phyloP scores from a whole-genome alignment of 225 moss, liverwort and hornwort genomes.

The Climacium dendroides region DNA sequence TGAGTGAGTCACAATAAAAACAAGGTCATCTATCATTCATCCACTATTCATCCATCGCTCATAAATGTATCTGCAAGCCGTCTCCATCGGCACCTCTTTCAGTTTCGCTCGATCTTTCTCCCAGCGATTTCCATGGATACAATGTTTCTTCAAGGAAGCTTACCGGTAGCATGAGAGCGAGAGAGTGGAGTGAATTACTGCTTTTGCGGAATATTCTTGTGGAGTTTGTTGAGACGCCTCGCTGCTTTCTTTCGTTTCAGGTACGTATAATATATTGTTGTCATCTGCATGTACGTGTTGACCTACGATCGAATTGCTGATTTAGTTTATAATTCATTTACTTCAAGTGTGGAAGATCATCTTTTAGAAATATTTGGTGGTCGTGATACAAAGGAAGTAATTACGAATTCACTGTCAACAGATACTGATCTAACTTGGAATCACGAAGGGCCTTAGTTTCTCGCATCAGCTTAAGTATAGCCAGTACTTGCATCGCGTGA shows the following conservation, averaged over 20 bases:
- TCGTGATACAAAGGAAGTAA: too few relatives aligned
- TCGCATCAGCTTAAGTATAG: not conserved
- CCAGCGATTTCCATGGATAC: not conserved
- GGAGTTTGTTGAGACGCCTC: not conserved
- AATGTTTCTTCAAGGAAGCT: not conserved
- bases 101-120: not conserved
- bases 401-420: too few relatives aligned
- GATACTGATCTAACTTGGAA: too few relatives aligned
- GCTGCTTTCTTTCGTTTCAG: not conserved
- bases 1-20: not conserved
- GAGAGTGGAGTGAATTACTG: not conserved
- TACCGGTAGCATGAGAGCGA: not conserved
- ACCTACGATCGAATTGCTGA: too few relatives aligned
- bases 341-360: too few relatives aligned
- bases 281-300: not conserved
- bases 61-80: not conserved
- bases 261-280: not conserved
- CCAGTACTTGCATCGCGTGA: too few relatives aligned
- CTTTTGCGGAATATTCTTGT: not conserved
- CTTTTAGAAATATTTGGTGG: too few relatives aligned
- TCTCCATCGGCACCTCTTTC: not conserved
- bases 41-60: not conserved
- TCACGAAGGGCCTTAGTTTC: too few relatives aligned
- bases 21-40: not conserved
- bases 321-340: too few relatives aligned